Base-by-base conservation (phyloP, 2,329 filamentous ascomycete species). In the Aspergillus calidoustus region DNA sequence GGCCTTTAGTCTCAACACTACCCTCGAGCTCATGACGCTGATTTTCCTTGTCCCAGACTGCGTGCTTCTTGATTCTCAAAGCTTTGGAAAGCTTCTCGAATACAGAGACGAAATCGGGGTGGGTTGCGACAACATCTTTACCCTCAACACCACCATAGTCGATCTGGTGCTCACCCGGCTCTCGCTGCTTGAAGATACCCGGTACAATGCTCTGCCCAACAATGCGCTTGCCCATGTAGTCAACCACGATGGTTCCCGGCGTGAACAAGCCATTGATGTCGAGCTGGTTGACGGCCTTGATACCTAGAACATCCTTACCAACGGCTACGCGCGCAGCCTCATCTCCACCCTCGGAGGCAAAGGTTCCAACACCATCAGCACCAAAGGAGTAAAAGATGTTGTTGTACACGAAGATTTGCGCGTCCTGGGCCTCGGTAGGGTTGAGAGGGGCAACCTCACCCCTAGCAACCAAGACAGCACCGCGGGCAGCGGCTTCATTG, bases 331-430 rank as follows among this genome's bases (percentile, higher is more conserved):
- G 88, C 15, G 95, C 95, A 67, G 95, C 95, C 80, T 99, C 95
- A 68, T 99, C 94, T 22, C 95, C 95, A 68, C 95, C 95, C 80
- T 99, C 95, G 3, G 91, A 93, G 11, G 93, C 93, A 77, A 99
- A 99, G 17, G 95, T 99, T 48, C 95, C 94, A 50, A 98, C 95
- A 56, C 95, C 96, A 76, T 99, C 95, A 49, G 95, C 94, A 65
- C 95, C 95, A 70, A 97, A 98, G 0, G 95, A 98, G 83, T 97
- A 99, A 83, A 99, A 99, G 68, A 99, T 93, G 79, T 99, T 99
- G 84, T 98, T 98, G 83, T 98, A 97, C 25, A 99, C 94, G 72
- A 97, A 99, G 67, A 99, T 99, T 77, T 99, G 95, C 4, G 95
- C 95, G 76, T 99, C 94, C 68, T 86, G 87, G 66, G 85, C 89